Conservation (phyloP, 2,329 filamentous ascomycete species). For the Paecilomyces formosus region DNA sequence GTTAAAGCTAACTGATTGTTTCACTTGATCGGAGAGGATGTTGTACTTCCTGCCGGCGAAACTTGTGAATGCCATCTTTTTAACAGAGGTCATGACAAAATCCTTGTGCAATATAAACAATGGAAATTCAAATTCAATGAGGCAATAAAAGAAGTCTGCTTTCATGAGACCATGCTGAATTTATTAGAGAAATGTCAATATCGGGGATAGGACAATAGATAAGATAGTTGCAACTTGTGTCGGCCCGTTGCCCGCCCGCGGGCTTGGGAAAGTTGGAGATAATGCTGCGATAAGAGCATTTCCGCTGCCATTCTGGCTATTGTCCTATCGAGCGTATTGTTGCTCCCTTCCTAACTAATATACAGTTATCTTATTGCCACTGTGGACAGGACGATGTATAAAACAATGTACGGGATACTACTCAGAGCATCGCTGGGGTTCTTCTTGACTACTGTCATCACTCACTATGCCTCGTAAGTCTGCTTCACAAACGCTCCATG, state of each 20-base stretch:
- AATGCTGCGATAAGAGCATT: background rate
- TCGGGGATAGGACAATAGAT: background rate
- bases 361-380: background rate
- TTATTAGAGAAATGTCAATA: background rate
- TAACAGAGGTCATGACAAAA: background rate
- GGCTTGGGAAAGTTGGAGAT: background rate
- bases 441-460: background rate
- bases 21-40: conserved; percentile 2
- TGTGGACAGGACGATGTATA: background rate
- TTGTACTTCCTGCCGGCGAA: conserved; percentile 4
- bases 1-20: conserved; percentile 9
- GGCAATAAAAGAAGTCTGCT: background rate
- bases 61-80: conserved; percentile 3
- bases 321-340: background rate
- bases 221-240: background rate
- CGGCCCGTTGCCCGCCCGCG: conserved; percentile 2
- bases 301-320: background rate
- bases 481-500: background rate
- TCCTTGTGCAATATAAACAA: background rate
- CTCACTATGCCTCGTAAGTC: background rate
- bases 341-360: background rate
- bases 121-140: background rate
- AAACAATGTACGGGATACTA: background rate
- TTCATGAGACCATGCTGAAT: background rate
- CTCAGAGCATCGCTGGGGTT: background rate